Base-by-base conservation (phyloP, 2,329 filamentous ascomycete species). In the Cordyceps tenuipes region DNA sequence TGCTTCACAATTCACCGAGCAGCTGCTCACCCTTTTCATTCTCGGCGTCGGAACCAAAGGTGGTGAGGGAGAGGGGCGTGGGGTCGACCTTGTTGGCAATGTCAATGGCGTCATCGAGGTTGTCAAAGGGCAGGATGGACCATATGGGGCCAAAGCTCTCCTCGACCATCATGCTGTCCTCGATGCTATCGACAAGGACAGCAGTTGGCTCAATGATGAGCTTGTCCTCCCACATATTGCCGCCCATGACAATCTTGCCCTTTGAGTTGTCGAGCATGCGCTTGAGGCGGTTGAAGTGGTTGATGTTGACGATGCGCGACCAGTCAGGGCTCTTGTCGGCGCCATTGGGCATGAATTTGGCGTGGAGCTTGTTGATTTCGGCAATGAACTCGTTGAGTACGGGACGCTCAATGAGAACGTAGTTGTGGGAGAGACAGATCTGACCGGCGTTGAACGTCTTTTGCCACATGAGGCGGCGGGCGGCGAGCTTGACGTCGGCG, bases 91-190 rank as follows among this genome's bases (percentile, higher is more conserved):
- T 77, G 72, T 95, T 93, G 63, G 90, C 90, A 64, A 91, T 84
- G 44, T 80, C 80, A 71, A 97, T 91, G 54, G 92, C 93, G 68
- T 95, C 84, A 65, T 96, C 89, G n/a, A 97, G 79, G 66, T 84
- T 81, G 64, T 90, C 82, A 59, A 91, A 87, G 0, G 91, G 82
- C 58, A 96, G 76, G 63, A 97, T 85, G 63, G 90, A 87, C 66
- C 96, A 91, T 62, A 96, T 80, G n/a, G 94, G 94, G 7, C 93
- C 94, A 70, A 99, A 99, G 48, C 87, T 90, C 76, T 99, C 94
- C 64, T 96, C 84, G 26, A 77, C 76, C 69, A 97, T 82, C 73
- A 97, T 83, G 74, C 96, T 93, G 53, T 92, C 82, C 31, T 75
- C 62, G 17, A 82, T 70, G 63, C 84, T 85, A 65, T 89, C 80